These are phyloP conservation scores for Aegilops speltoides DNA, from an alignment of 176 grass and related monocot species.

Conservation along the genomic window DNA sequence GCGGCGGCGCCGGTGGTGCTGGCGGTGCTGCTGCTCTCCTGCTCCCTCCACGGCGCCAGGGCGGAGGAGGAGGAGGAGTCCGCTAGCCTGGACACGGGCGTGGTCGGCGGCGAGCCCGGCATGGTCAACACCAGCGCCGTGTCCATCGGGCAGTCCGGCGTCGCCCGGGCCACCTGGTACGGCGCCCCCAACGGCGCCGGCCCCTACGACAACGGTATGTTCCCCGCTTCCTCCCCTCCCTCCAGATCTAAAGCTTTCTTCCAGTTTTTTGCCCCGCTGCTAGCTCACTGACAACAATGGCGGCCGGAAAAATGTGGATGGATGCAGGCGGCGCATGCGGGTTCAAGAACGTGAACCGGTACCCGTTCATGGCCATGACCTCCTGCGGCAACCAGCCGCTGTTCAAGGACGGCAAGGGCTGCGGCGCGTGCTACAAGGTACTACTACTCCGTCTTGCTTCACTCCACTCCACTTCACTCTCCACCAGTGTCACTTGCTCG, in stretches of 20 bases:
- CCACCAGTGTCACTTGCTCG: background rate
- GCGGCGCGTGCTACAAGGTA: slow-evolving; percentile 76
- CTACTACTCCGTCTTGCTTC: too few relatives aligned
- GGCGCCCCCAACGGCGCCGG: slow-evolving; percentile 66
- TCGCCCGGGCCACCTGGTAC: slow-evolving; percentile 81
- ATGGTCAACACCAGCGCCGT: background rate
- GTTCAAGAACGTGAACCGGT: slow-evolving; percentile 66
- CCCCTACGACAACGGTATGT: slow-evolving; percentile 52
- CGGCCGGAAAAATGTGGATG: too few relatives aligned
- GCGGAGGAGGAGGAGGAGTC: too few relatives aligned
- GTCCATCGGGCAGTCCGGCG: slow-evolving; percentile 20
- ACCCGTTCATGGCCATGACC: slow-evolving; percentile 70
- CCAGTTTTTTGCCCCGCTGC: background rate
- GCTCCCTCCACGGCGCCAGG: background rate
- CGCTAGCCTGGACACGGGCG: background rate
- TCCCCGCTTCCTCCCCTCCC: background rate
- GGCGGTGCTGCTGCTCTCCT: background rate
- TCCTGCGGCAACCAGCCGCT: slow-evolving; percentile 73
- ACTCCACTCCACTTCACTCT: background rate
- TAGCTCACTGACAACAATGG: background rate
- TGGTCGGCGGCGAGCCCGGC: background rate
- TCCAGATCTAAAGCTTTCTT: background rate
- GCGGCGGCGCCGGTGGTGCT: background rate
- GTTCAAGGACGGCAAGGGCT: slow-evolving; percentile 72
- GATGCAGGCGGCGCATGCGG: slow-evolving; percentile 76